phyloP scores from a whole-genome alignment of 257 asterid genomes.

The Verbena officinalis region DNA sequence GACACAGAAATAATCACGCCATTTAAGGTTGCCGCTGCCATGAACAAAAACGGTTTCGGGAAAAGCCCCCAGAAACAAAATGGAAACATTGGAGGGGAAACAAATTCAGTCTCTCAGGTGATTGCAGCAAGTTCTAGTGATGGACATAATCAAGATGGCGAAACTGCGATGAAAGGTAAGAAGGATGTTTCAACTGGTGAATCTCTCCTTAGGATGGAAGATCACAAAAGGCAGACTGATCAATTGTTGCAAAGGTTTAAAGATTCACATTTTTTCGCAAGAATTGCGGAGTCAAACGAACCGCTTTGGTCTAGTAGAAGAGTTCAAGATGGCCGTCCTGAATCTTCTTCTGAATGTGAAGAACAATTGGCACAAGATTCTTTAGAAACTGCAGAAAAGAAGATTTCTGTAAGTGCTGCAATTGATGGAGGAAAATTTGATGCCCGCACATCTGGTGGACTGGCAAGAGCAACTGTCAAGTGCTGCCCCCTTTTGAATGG shows the following conservation, averaged over 20 bases:
- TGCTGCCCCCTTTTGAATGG: constrained; percentile 88
- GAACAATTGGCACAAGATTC: constrained; percentile 44
- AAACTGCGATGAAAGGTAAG: constrained; percentile 34
- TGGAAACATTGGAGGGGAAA: constrained; percentile 47
- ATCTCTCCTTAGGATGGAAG: constrained; percentile 88
- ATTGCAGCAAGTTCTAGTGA: constrained; percentile 35
- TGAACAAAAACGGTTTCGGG: constrained; percentile 76
- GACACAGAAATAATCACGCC: constrained; percentile 95
- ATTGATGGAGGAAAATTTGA: constrained; percentile 84
- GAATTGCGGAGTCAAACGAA: constrained; percentile 79
- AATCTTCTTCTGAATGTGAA: constrained; percentile 45
- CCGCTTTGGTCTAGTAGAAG: constrained; percentile 87
- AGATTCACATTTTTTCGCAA: constrained; percentile 86
- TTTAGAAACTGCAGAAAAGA: constrained; percentile 46
- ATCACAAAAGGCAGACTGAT: constrained; percentile 78
- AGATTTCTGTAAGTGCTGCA: constrained; percentile 51
- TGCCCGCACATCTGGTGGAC: constrained; percentile 82
- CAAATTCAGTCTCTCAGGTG: constrained; percentile 36
- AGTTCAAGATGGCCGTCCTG: constrained; percentile 37
- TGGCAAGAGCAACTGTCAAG: constrained; percentile 88
- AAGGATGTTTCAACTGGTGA: constrained; percentile 66
- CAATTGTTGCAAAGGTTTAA: constrained; percentile 65
- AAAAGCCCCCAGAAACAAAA: constrained; percentile 53
- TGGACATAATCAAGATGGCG: constrained; percentile 48
- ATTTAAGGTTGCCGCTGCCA: constrained; percentile 91